A percentile compares a stretch with the other conserved stretches of the same genome.
These are phyloP conservation scores for Escallonia herrerae DNA, from an alignment of 129 eudicot genomes.

Conservation along the genomic window DNA sequence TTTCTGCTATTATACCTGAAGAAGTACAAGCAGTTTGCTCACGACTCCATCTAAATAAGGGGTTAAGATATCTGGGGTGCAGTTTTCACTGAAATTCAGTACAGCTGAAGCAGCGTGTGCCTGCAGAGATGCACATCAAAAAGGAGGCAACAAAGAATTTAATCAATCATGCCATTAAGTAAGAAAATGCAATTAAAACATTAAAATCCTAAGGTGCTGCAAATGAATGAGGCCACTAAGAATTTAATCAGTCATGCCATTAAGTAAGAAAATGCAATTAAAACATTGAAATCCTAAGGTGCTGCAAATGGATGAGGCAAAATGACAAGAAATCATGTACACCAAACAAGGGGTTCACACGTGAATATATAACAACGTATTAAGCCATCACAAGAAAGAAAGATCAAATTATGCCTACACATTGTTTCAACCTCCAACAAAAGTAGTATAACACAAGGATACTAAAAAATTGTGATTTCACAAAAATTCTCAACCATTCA, in stretches of 20 bases:
- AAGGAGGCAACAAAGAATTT: background rate
- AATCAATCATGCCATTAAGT: too few relatives aligned
- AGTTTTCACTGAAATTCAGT: conserved; percentile 91
- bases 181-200: too few relatives aligned
- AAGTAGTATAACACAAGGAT: too few relatives aligned
- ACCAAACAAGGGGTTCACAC: background rate
- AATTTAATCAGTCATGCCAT: too few relatives aligned
- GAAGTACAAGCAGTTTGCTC: conserved; percentile 79
- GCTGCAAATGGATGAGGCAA: background rate
- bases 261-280: too few relatives aligned
- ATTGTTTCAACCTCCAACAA: too few relatives aligned
- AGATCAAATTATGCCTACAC: background rate
- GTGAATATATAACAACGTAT: background rate
- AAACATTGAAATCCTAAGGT: too few relatives aligned
- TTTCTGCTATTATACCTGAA: conserved; percentile 51
- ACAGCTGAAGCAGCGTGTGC: conserved; percentile 98
- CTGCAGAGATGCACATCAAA: conserved; percentile 30
- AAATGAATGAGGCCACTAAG: background rate
- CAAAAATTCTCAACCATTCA: too few relatives aligned
- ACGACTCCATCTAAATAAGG: conserved; percentile 95
- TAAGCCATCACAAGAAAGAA: background rate
- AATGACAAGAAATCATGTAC: background rate
- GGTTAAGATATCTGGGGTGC: conserved; percentile 90
- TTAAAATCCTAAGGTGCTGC: too few relatives aligned
- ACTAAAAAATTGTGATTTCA: too few relatives aligned